These are phyloP conservation scores for Murraya koenigii DNA, from an alignment of 345 rosid species.

Conservation along the genomic window DNA sequence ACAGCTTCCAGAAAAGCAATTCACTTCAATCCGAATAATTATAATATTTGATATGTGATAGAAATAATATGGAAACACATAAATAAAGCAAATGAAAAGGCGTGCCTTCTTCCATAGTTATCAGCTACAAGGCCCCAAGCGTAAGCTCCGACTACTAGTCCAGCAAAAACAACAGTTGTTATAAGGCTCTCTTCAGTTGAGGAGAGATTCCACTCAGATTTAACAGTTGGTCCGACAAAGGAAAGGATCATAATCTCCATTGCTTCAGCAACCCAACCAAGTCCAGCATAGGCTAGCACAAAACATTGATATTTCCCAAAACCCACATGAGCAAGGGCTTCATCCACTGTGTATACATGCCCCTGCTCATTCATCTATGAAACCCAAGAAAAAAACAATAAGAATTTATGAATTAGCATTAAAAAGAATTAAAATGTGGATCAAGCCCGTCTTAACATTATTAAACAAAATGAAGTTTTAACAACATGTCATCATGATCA, in stretches of 20 bases:
- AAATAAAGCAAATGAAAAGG: not conserved
- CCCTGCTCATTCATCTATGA: conserved; percentile 20
- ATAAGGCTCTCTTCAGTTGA: conserved; percentile 35
- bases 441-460: too few relatives aligned
- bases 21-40: too few relatives aligned
- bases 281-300: conserved; percentile 45
- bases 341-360: conserved; percentile 33
- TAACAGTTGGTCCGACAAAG: conserved; percentile 42
- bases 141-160: conserved; percentile 50
- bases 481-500: too few relatives aligned
- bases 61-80: too few relatives aligned
- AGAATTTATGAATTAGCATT: too few relatives aligned
- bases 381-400: not conserved
- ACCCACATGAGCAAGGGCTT: conserved; percentile 34
- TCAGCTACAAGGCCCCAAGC: conserved; percentile 50
- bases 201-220: conserved; percentile 43
- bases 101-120: conserved; percentile 40
- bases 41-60: too few relatives aligned
- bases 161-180: conserved; percentile 40
- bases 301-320: conserved; percentile 42
- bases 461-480: too few relatives aligned
- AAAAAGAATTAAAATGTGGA: too few relatives aligned
- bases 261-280: conserved; percentile 44
- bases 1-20: too few relatives aligned
- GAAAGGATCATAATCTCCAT: conserved; percentile 58